Base-by-base conservation (phyloP, 306 rosid species). In the Aeschynomene evenia region DNA sequence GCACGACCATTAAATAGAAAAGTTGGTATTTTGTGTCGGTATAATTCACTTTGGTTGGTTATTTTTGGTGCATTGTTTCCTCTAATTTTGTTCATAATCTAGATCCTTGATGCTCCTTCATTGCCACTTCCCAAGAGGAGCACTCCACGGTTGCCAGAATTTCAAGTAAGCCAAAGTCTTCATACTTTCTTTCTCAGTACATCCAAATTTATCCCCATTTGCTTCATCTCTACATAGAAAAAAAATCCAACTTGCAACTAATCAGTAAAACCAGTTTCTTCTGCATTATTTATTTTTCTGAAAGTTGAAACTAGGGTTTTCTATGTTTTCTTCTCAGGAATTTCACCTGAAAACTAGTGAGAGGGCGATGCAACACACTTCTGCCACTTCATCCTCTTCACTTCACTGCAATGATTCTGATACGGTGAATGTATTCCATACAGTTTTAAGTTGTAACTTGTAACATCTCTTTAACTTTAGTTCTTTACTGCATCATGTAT, bases 1-100 rank as follows among this genome's bases (percentile, higher is more conserved):
- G 97, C 99, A 21, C 97, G 95, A n/a, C 99, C 99, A n/a, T 73
- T 95, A 71, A 95, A 95, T 79, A 77, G 85, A 86, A 95, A 88
- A 81, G 99, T 95, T 55, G 53, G 95, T 85, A 72, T 75, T 71
- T 76, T 15, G 68, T 67, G 48, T 70, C 34, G 40, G 39, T 71
- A 53, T 28, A 53, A 31, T 70, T 63, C 22, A 21, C 62, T 66
- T 68, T 19, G 28, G 56, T 46, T 49, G 60, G 66, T 74, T 73
- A 43, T 14, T 49, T 33, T 63, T 42, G 22, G 20, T 36, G 67
- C 52, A 26, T 26, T 12, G 6, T 77, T 76, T 36, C 61, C 37
- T 59, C 70, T 77, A 63, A 51, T 43, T 56, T n/a, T 70, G 70
- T 71, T 70, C 49, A 6, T 58, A 53, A 48, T 63, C 67, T 78